Evolutionary conservation across 2,329 filamentous ascomycete genomes (phyloP), one percentile per base, ranked within the genome.

Genomic region (Aspergillaceae sp.): DNA sequence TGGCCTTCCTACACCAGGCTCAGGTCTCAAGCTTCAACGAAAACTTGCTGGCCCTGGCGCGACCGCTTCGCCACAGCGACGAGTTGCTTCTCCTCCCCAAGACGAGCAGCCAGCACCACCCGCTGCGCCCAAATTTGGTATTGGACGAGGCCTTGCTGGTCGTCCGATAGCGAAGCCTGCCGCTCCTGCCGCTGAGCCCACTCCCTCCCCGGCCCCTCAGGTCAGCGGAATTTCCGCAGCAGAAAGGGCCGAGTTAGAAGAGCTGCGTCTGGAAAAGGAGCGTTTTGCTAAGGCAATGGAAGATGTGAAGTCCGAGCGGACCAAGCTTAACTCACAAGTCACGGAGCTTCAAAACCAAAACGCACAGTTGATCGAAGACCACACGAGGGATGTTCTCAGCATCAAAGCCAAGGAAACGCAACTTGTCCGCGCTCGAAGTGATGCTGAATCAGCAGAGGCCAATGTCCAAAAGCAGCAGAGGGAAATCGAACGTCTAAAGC

Each of bases 381-480:
- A 97, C 65, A 98, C 92, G 0, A 79, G 91, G 41, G 91, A 98
- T 59, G 88, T 96, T 0, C 75, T 98, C 37, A 92, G 89, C 56
- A 94, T 98, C 71, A 97, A 97, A 66, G 92, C 92, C 9, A 98
- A 98, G 68, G 92, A 98, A 67, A 97, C 92, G 3, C 92, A 98
- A 59, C 78, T 98, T 4, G 91, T 97, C 7, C 84, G 92, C 40
- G 90, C 92, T 7, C 79, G 90, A 45, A 89, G 86, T 54, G 92
- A 98, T 60, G 86, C 85, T 30, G 91, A 97, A 64, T 82, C 87
- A 0, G 87, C 90, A 0, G 89, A 96, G 63, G 83, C 89, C 58
- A 84, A 83, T 48, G 89, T 92, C 44, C 87, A 92, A 51, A 84
- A 87, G 47, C 78, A 95, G 44, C 78, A 86, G 51, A 82, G 90